phyloP scores from a whole-genome alignment of 2,329 filamentous ascomycete genomes.

The Xylaria sp. region DNA sequence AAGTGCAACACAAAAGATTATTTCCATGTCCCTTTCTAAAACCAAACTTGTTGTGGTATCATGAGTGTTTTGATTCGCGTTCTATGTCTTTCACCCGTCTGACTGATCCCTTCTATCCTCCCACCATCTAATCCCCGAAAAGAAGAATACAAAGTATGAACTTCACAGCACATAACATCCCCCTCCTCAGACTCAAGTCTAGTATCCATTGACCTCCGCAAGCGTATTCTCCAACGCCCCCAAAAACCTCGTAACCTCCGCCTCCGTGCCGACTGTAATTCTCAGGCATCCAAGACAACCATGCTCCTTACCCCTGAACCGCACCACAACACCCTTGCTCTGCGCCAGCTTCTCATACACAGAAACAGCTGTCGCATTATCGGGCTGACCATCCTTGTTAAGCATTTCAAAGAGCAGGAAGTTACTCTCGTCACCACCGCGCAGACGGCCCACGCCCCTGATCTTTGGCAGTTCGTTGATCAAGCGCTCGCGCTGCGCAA shows the following conservation, averaged over 20 bases:
- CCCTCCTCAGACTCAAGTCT: constrained; percentile 22
- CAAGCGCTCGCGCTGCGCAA: constrained; percentile 72
- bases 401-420: constrained; percentile 89
- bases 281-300: constrained; percentile 85
- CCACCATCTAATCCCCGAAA: no score
- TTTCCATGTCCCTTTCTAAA: no score
- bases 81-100: no score
- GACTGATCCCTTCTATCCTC: no score
- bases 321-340: constrained; percentile 80
- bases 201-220: constrained; percentile 39
- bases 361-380: constrained; percentile 70
- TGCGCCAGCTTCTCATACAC: constrained; percentile 85
- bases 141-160: no score
- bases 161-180: background rate
- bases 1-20: no score
- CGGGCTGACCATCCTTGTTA: constrained; percentile 64
- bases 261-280: constrained; percentile 86
- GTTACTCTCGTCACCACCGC: constrained; percentile 77
- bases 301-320: constrained; percentile 88
- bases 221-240: constrained; percentile 54
- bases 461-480: constrained; percentile 67
- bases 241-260: constrained; percentile 76
- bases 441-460: constrained; percentile 71
- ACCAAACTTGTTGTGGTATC: no score
- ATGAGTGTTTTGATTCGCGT: no score